Conservation (phyloP, 2,329 filamentous ascomycete species). For the Orbilia brochopaga region DNA sequence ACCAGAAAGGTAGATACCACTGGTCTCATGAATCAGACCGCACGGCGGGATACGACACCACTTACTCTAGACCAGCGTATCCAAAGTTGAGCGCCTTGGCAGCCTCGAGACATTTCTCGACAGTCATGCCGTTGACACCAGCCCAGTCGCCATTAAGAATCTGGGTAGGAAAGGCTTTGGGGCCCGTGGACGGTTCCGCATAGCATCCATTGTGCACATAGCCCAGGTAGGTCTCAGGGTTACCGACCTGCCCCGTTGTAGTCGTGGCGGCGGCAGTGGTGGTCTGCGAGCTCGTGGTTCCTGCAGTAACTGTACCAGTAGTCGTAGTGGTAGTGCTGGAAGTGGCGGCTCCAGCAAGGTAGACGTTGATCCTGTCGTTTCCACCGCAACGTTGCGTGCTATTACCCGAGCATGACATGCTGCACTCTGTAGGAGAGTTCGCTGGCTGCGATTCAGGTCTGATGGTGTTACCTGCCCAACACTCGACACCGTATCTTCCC, state of each 20-base stretch:
- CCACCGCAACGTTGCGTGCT: slow-evolving; percentile 59
- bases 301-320: too few species aligned
- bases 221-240: slow-evolving; percentile 11
- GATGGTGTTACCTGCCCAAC: slow-evolving; percentile 42
- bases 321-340: too few species aligned
- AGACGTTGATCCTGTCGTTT: slow-evolving; percentile 58
- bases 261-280: neutral
- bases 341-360: slow-evolving; percentile 51
- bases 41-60: slow-evolving; percentile 12
- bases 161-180: neutral
- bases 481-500: slow-evolving; percentile 35
- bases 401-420: slow-evolving; percentile 60
- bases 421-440: slow-evolving; percentile 57
- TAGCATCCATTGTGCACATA: neutral
- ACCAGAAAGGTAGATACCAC: slow-evolving; percentile 6
- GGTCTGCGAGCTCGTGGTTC: too few species aligned
- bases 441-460: slow-evolving; percentile 12
- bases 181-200: neutral
- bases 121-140: neutral
- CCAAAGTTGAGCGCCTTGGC: slow-evolving; percentile 51
- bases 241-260: slow-evolving; percentile 10
- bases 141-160: slow-evolving; percentile 1
- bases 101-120: slow-evolving; percentile 17
- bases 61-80: slow-evolving; percentile 57
- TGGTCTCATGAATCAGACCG: too few species aligned